Evolutionary conservation across 805 yeast genomes (phyloP).

Genomic region (Maudiozyma bulderi): DNA sequence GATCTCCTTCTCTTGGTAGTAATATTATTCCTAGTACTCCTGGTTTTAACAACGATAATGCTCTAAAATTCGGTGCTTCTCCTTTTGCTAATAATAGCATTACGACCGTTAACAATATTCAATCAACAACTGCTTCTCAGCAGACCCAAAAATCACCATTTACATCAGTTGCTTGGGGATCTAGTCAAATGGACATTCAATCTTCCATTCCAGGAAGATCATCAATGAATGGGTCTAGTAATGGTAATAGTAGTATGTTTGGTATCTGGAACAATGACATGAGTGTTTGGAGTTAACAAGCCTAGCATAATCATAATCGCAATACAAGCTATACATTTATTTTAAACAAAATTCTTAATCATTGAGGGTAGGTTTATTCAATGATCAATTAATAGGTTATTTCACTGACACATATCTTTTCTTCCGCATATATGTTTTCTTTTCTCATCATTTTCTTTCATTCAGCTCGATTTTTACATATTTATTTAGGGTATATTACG

Average conservation of each 20-base stretch:
- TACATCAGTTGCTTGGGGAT: slow-evolving; percentile 20
- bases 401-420: too few relatives aligned
- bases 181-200: slow-evolving; percentile 5
- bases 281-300: slow-evolving; percentile 31
- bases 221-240: neutral
- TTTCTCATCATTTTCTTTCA: too few relatives aligned
- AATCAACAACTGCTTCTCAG: neutral
- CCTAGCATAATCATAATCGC: neutral
- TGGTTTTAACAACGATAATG: neutral
- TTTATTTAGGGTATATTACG: neutral
- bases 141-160: neutral
- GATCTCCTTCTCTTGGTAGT: neutral
- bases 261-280: slow-evolving; percentile 22
- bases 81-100: neutral
- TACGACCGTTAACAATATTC: neutral
- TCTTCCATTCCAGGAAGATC: slow-evolving; percentile 1
- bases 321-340: neutral
- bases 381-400: too few relatives aligned
- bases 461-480: too few relatives aligned
- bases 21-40: neutral
- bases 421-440: too few relatives aligned
- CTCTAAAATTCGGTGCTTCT: neutral
- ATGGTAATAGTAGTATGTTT: slow-evolving; percentile 2
- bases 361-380: too few relatives aligned
- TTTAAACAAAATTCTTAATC: too few relatives aligned